Conservation (phyloP, 345 rosid genomes). For the Gossypium herbaceum region DNA sequence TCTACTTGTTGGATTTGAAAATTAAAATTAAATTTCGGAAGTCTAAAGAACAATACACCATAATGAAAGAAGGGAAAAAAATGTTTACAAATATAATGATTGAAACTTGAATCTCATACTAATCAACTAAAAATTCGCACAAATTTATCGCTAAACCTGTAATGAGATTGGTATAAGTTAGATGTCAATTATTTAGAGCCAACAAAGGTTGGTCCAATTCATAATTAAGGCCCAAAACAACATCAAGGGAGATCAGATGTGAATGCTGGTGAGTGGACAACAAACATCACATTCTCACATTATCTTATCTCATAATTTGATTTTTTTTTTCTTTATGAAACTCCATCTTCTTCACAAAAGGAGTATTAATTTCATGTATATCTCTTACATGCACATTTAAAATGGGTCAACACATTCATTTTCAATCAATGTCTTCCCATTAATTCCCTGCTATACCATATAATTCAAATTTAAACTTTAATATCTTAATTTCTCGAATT, state of each 20-base stretch:
- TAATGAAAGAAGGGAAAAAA: too few species aligned
- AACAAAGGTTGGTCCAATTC: background rate
- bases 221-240: background rate
- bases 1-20: too few species aligned
- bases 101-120: too few species aligned
- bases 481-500: too few species aligned
- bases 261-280: background rate
- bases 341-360: background rate
- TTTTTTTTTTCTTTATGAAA: background rate
- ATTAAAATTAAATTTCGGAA: too few species aligned
- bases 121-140: too few species aligned
- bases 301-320: background rate
- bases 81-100: too few species aligned
- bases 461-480: background rate
- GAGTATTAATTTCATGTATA: background rate
- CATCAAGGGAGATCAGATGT: background rate
- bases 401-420: background rate
- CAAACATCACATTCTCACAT: conserved; percentile 2
- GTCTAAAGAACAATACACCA: too few species aligned
- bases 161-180: too few species aligned
- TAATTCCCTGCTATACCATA: background rate
- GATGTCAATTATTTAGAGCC: background rate
- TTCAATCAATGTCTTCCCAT: background rate
- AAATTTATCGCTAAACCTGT: too few species aligned
- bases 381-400: background rate